Evolutionary conservation across 2,329 filamentous ascomycete species (phyloP).

Genomic region (Hypoxylon sp.): DNA sequence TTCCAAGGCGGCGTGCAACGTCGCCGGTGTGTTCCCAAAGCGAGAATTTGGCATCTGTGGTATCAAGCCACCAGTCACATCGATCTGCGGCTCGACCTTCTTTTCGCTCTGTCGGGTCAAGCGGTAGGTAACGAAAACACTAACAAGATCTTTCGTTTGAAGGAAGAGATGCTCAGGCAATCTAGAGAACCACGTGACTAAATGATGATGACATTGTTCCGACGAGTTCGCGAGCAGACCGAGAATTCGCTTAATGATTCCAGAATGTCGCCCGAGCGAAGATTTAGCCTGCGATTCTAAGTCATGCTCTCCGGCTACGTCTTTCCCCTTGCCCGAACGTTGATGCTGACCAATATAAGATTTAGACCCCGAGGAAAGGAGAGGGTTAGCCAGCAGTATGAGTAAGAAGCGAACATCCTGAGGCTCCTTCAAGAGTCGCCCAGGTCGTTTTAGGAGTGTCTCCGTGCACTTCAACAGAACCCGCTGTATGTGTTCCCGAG

Average conservation of each 20-base stretch:
- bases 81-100: conserved; percentile 70
- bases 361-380: conserved; percentile 69
- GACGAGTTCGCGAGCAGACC: conserved; percentile 84
- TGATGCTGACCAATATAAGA: conserved; percentile 61
- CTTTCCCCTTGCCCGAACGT: conserved; percentile 49
- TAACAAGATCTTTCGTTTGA: conserved; percentile 80
- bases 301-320: conserved; percentile 28
- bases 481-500: conserved; percentile 77
- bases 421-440: conserved; percentile 75
- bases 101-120: conserved; percentile 79
- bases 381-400: conserved; percentile 83
- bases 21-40: conserved; percentile 72
- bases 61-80: conserved; percentile 77
- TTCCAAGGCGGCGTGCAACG: conserved; percentile 83
- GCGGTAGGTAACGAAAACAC: conserved; percentile 85
- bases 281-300: conserved; percentile 39
- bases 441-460: conserved; percentile 83
- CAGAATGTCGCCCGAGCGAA: conserved; percentile 76
- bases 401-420: conserved; percentile 83
- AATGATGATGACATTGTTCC: conserved; percentile 80
- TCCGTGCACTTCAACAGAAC: conserved; percentile 84
- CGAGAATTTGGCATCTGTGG: conserved; percentile 79
- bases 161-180: conserved; percentile 78
- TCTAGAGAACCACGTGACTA: conserved; percentile 84
- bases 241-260: conserved; percentile 86